A percentile compares a stretch with the other conserved stretches of the same genome.
Evolutionary conservation across 805 yeast genomes (phyloP).

Genomic region (Kockiozyma suomiensis): DNA sequence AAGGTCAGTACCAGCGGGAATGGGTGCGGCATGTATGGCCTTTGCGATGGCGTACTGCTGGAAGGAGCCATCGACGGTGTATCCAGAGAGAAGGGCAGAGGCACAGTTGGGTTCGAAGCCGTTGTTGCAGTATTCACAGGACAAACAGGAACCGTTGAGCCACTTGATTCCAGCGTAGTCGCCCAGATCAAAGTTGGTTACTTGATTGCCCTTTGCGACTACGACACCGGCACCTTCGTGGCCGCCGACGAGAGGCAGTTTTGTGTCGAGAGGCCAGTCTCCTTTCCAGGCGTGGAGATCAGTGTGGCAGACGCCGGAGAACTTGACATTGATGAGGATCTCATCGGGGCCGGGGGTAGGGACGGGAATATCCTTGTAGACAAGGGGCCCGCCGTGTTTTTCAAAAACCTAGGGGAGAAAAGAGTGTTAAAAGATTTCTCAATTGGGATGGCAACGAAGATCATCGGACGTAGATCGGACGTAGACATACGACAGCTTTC

Average conservation of each 20-base stretch:
- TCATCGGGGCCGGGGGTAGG: slow-evolving; percentile 79
- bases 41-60: slow-evolving; percentile 90
- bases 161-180: slow-evolving; percentile 84
- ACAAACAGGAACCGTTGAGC: slow-evolving; percentile 75
- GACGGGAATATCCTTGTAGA: slow-evolving; percentile 74
- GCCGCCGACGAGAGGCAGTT: slow-evolving; percentile 80
- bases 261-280: slow-evolving; percentile 81
- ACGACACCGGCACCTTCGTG: slow-evolving; percentile 91
- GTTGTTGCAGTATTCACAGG: slow-evolving; percentile 74
- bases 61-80: slow-evolving; percentile 88
- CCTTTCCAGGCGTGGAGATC: slow-evolving; percentile 94
- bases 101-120: slow-evolving; percentile 71
- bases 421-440: neutral
- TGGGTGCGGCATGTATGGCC: slow-evolving; percentile 81
- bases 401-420: slow-evolving; percentile 24
- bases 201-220: slow-evolving; percentile 72
- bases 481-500: slow-evolving; percentile 48
- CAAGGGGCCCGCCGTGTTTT: slow-evolving; percentile 31
- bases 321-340: slow-evolving; percentile 76
- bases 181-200: slow-evolving; percentile 71
- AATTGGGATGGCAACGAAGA: no score
- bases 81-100: slow-evolving; percentile 73
- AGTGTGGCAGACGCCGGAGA: slow-evolving; percentile 92
- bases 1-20: slow-evolving; percentile 73
- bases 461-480: no score